Evolutionary conservation across 805 yeast genomes (phyloP).

Genomic region (Myxozyma neglecta): DNA sequence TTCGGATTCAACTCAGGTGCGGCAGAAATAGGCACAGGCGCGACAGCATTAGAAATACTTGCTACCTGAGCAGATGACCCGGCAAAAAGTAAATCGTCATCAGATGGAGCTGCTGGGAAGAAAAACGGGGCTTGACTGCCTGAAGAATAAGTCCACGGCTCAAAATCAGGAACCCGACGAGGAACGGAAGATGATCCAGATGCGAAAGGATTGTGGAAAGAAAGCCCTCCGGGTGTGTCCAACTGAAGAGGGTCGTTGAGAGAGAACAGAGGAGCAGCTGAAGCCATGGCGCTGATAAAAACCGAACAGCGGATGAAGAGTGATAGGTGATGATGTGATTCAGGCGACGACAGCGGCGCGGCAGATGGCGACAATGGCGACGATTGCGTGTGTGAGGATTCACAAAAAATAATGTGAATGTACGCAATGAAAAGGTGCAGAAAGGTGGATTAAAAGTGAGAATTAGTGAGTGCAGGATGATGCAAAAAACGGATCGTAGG

Average conservation of each 20-base stretch:
- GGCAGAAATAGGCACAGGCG: neutral
- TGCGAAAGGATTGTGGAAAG: slow-evolving; percentile 2
- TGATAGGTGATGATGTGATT: no score
- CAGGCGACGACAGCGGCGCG: no score
- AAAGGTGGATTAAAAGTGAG: neutral
- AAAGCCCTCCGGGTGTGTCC: neutral
- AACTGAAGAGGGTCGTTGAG: neutral
- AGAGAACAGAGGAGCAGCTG: neutral
- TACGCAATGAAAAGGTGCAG: no score
- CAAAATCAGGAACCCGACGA: neutral
- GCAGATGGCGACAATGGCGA: no score
- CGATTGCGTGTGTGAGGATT: no score
- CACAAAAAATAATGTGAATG: no score
- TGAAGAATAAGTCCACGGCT: neutral
- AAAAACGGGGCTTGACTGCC: neutral
- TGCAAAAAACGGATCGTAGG: neutral
- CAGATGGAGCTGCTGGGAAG: neutral
- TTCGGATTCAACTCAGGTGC: neutral
- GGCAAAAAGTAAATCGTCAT: neutral
- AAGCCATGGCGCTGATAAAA: neutral
- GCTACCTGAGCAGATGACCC: neutral
- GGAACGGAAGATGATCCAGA: neutral
- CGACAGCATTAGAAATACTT: neutral
- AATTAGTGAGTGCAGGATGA: neutral
- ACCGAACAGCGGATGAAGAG: no score